Evolutionary conservation across 2,329 filamentous ascomycete species (phyloP).

Genomic region (Cladosporium oxysporum): DNA sequence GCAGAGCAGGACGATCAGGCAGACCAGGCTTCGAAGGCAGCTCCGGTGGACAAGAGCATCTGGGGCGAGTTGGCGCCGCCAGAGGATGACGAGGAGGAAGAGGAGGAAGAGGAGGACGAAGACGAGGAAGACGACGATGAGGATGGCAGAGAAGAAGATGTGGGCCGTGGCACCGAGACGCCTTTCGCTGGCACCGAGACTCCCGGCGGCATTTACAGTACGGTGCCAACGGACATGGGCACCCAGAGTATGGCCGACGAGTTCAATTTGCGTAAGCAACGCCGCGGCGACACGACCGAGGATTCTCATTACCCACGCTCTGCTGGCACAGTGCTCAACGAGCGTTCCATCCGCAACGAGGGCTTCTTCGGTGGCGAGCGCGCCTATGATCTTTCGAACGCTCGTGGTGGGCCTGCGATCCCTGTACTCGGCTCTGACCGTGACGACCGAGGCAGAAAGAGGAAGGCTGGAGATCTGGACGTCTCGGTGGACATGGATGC

Average conservation of each 20-base stretch:
- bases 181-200: constrained; percentile 70
- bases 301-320: constrained; percentile 72
- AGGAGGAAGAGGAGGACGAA: constrained; percentile 58
- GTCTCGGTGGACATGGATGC: constrained; percentile 87
- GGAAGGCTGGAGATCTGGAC: constrained; percentile 90
- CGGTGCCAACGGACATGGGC: constrained; percentile 76
- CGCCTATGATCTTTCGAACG: constrained; percentile 79
- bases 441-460: constrained; percentile 77
- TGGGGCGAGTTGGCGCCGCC: constrained; percentile 91
- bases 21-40: constrained; percentile 55
- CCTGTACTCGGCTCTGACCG: constrained; percentile 80
- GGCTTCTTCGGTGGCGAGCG: constrained; percentile 97
- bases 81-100: constrained; percentile 71
- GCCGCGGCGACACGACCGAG: constrained; percentile 84
- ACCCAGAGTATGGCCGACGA: constrained; percentile 79
- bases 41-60: constrained; percentile 80
- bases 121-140: constrained; percentile 70
- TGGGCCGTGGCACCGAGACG: constrained; percentile 68
- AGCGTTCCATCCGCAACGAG: constrained; percentile 79
- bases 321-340: constrained; percentile 86
- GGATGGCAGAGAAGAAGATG: constrained; percentile 66
- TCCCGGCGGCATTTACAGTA: constrained; percentile 76
- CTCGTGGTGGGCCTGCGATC: constrained; percentile 51
- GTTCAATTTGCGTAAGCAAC: constrained; percentile 86
- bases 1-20: constrained; percentile 42